Evolutionary conservation across 1,284 basidiomycete genomes (phyloP), one percentile per base, ranked within the genome.

Genomic region (Cryptococcus sp.): DNA sequence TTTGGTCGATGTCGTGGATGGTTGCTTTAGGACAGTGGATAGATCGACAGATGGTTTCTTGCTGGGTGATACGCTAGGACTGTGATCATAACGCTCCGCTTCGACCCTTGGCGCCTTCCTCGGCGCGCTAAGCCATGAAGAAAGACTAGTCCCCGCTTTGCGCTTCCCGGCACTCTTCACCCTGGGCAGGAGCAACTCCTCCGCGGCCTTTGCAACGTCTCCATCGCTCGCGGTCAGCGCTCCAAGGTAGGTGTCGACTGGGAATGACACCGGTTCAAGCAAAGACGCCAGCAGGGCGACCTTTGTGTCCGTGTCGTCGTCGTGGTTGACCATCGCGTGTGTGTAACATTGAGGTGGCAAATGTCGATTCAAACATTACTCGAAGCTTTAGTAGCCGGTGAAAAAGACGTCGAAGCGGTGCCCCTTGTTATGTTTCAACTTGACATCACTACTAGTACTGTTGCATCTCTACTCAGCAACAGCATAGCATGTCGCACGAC

Each of bases 171-270:
- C 50, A 19, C 46, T 66, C 52, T 62, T 65, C 40, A 62, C 68
- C 56, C 54, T 54, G 38, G 59, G 60, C 7, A 76, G 19, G 4
- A 85, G 66, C 39, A 80, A 61, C 23, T 77, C 69, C 31, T 85
- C 87, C 1, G 78, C 78, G 0, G 91, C 86, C 22, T 75, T 77
- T 53, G 83, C 75, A 7, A 86, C 83, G 70, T 91, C 80, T 13
- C 89, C 89, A 39, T 85, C 76, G 39, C 80, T 81, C 48, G 81
- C 72, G 5, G 86, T 78, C 3, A 93, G 81, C 0, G 87, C 83
- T 50, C 88, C 84, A 6, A 91, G 75, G 7, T 69, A 72, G 35
- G 64, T 56, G 13, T 69, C 70, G 15, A 60, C 46, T 0, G 73
- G 59, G 57, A 67, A 77, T 0, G 67, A 57, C 6, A 72, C 62